Evolutionary conservation across 2,329 filamentous ascomycete species (phyloP).

Genomic region (Botryosphaeria dothidea): DNA sequence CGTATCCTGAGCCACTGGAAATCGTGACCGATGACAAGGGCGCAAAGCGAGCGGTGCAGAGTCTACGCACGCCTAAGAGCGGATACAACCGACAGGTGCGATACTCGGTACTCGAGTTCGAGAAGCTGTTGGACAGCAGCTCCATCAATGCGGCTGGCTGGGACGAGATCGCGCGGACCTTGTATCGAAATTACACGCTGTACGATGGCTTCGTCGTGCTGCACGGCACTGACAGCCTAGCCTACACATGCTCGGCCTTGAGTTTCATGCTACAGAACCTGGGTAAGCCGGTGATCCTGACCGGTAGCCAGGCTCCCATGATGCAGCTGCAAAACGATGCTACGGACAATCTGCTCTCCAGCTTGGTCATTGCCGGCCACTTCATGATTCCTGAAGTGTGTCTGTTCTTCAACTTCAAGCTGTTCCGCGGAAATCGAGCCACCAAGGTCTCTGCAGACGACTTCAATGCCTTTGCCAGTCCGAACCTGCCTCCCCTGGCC

Average conservation of each 20-base stretch:
- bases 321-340: conserved; percentile 89
- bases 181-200: conserved; percentile 80
- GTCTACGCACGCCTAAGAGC: conserved; percentile 76
- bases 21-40: conserved; percentile 55
- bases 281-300: conserved; percentile 88
- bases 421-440: conserved; percentile 84
- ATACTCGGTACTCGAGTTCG: conserved; percentile 83
- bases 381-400: conserved; percentile 93
- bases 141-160: conserved; percentile 85
- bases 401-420: conserved; percentile 88
- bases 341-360: conserved; percentile 84
- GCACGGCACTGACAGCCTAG: conserved; percentile 86
- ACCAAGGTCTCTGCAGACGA: conserved; percentile 86
- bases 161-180: conserved; percentile 78
- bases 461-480: conserved; percentile 84
- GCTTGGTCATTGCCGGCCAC: conserved; percentile 85
- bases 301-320: conserved; percentile 72
- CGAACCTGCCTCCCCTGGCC: conserved; percentile 82
- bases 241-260: conserved; percentile 83
- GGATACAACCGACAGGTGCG: conserved; percentile 79
- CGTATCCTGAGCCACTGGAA: conserved; percentile 56
- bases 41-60: conserved; percentile 58
- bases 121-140: conserved; percentile 81
- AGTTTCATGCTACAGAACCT: conserved; percentile 93
- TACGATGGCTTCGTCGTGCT: conserved; percentile 92